A percentile compares a stretch with the other conserved stretches of the same genome.
These are phyloP conservation scores for Elsinoe arachidis DNA, from an alignment of 2,329 filamentous ascomycete species.

Conservation along the genomic window DNA sequence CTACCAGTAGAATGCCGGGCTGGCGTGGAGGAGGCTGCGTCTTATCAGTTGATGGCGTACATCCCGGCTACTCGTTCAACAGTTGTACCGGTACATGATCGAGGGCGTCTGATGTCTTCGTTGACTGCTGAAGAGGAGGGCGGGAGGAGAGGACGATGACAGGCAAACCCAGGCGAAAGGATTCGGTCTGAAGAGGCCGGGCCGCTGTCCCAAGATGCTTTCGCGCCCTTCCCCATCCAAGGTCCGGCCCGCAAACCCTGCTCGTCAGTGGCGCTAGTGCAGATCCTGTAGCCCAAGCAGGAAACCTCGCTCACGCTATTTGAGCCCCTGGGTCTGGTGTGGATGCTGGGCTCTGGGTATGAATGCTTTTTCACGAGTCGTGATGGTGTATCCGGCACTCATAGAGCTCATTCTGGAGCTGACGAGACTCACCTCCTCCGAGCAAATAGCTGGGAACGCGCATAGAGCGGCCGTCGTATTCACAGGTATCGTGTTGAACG, in stretches of 20 bases:
- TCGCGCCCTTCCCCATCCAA: not conserved
- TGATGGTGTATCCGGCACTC: too few relatives aligned
- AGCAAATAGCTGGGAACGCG: too few relatives aligned
- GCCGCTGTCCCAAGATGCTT: not conserved
- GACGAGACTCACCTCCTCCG: too few relatives aligned
- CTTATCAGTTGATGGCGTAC: too few relatives aligned
- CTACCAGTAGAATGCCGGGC: not conserved
- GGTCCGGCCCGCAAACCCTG: not conserved
- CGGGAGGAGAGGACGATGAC: not conserved
- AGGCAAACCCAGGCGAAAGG: not conserved
- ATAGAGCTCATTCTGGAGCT: too few relatives aligned
- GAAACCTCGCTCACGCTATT: not conserved
- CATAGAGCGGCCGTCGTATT: too few relatives aligned
- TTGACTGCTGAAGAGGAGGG: not conserved
- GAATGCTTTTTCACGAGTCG: not conserved
- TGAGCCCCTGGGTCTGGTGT: not conserved
- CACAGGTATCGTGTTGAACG: too few relatives aligned
- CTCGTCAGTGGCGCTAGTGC: not conserved
- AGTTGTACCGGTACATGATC: not conserved
- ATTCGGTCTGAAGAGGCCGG: not conserved
- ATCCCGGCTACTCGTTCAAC: not conserved
- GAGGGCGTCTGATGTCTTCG: not conserved
- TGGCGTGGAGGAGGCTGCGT: too few relatives aligned
- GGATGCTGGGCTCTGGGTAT: too few relatives aligned
- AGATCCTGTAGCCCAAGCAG: not conserved